Evolutionary conservation across 345 rosid genomes (phyloP), one percentile per base, ranked within the genome.

Genomic region (Boechera retrofracta): DNA sequence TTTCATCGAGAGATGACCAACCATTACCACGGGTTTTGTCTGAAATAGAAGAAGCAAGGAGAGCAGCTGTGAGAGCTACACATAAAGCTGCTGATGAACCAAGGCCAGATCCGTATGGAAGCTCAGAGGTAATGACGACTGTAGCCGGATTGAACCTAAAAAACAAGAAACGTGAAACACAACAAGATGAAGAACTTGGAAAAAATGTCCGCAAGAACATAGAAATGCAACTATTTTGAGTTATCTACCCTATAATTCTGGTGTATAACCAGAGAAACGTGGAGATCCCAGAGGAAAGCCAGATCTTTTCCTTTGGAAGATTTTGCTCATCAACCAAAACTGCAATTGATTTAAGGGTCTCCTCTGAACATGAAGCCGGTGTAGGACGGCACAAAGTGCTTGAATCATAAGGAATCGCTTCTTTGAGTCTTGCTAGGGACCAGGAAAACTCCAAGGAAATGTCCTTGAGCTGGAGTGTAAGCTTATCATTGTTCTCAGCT

Each of bases 221-320:
- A 68, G 36, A 55, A 58, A 29, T 60, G 54, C 54, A 59, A 57
- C 28, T 51, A 16, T 6, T 48, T 7, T 24, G 8, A 13, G 68
- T 53, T 53, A 13, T 75, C 55, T 85, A 96, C 99, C 99, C 99
- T 68, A 76, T 75, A 78, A 93, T 93, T 45, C 88, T 89, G 72
- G 89, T 83, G 86, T 91, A 93, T 69, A 96, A 68, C 95, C 97
- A 96, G 64, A 96, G 85, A 83, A 96, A 96, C 9, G 98, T 94
- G 7, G 66, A 68, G 52, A 91, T 82, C 64, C 98, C 99, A 7
- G 96, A 77, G 63, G 89, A 85, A 75, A 91, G 86, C 71, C 89
- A 86, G 65, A 83, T 75, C 64, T 79, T 87, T 49, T 83, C 90
- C 84, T 89, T 91, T 0, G 93, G 96, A 82, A 91, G 81, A 64